phyloP scores from a whole-genome alignment of 1,284 basidiomycete species.

The Leccinum idahoense region DNA sequence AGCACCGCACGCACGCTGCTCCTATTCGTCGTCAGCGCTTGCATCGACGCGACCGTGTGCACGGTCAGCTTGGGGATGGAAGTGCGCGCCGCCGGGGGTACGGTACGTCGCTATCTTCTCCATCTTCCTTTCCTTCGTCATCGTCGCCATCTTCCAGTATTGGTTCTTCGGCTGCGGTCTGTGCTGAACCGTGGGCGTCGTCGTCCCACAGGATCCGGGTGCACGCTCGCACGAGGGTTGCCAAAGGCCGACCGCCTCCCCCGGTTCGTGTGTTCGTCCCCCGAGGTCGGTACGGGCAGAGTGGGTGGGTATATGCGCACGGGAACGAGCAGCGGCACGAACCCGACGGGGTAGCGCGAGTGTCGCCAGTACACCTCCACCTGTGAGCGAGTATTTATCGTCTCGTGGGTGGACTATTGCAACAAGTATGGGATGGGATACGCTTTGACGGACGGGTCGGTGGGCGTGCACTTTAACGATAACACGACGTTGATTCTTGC shows the following conservation, averaged over 20 bases:
- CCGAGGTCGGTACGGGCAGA: slow-evolving; percentile 8
- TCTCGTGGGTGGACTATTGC: slow-evolving; percentile 97
- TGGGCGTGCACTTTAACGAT: slow-evolving; percentile 96
- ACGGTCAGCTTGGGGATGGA: no score
- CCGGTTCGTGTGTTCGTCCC: not conserved
- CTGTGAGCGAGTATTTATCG: slow-evolving; percentile 81
- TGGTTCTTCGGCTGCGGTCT: not conserved
- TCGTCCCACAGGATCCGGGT: slow-evolving; percentile 43
- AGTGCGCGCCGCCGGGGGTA: no score
- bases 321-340: slow-evolving; percentile 50
- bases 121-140: no score
- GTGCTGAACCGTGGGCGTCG: slow-evolving; percentile 20
- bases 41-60: no score
- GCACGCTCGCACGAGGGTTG: slow-evolving; percentile 50
- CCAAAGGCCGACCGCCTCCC: slow-evolving; percentile 32
- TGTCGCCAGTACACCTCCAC: no score
- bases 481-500: slow-evolving; percentile 82
- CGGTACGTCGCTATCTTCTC: no score
- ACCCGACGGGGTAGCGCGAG: no score
- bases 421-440: slow-evolving; percentile 99
- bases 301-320: slow-evolving; percentile 42
- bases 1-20: slow-evolving; percentile 70
- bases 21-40: slow-evolving; percentile 38
- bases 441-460: slow-evolving; percentile 89
- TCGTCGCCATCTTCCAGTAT: not conserved